Percentiles rank a stretch among this genome's conserved stretches.
These are phyloP conservation scores for Echinosphaeria canescens DNA, from an alignment of 2,329 filamentous ascomycete genomes.

Conservation along the genomic window DNA sequence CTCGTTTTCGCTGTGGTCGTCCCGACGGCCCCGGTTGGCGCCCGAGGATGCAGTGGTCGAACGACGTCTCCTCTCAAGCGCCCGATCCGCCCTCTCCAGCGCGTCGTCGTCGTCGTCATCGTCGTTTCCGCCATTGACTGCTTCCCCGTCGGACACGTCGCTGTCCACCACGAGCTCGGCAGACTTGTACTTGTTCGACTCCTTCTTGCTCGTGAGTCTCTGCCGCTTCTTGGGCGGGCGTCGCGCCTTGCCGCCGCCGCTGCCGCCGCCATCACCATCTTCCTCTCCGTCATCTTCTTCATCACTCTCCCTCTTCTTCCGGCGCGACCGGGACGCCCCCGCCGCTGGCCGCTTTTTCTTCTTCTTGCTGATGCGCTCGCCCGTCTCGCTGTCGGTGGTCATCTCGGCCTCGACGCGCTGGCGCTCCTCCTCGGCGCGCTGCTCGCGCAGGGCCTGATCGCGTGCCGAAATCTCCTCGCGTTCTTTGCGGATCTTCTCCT, in stretches of 20 bases:
- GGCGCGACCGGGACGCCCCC: conserved; percentile 13
- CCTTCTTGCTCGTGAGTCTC: conserved; percentile 25
- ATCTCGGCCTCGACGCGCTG: conserved; percentile 52
- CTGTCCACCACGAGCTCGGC: conserved; percentile 67
- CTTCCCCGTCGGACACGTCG: no score
- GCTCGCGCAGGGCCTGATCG: conserved; percentile 50
- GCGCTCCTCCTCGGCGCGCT: conserved; percentile 49
- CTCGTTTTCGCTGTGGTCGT: conserved; percentile 16
- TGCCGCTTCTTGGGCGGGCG: conserved; percentile 40
- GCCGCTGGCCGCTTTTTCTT: conserved; percentile 26
- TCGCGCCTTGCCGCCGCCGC: conserved; percentile 24
- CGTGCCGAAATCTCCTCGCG: conserved; percentile 60
- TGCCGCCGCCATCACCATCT: conserved; percentile 18
- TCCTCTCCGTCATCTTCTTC: conserved; percentile 12
- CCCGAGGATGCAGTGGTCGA: no score
- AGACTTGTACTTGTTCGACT: conserved; percentile 60
- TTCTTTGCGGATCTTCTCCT: conserved; percentile 70
- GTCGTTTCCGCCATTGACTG: no score
- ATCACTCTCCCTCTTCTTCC: conserved; percentile 37
- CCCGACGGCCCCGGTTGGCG: no score
- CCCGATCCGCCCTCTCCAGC: conserved; percentile 10
- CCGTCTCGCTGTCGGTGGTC: conserved; percentile 64
- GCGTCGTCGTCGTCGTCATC: conserved; percentile 14
- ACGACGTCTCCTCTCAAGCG: conserved; percentile 9
- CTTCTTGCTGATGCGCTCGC: conserved; percentile 62